phyloP scores from a whole-genome alignment of 345 rosid genomes.

The Euphorbia lathyris region DNA sequence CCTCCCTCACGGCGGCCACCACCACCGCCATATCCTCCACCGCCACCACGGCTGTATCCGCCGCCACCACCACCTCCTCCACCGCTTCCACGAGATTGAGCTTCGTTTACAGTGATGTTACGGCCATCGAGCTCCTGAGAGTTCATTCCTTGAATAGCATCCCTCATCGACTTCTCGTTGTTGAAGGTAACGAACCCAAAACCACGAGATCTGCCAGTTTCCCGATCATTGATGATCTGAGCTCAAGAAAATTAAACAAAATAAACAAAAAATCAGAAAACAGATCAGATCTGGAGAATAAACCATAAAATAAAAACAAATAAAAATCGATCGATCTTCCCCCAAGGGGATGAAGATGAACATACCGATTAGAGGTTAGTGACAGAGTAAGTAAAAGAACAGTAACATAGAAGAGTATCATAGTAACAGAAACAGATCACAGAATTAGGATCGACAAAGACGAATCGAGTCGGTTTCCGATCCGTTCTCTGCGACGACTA shows the following conservation, averaged over 20 bases:
- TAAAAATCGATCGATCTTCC: slow-evolving; percentile 66
- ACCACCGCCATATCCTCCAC: slow-evolving; percentile 44
- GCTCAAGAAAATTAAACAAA: background rate
- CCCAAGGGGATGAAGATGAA: slow-evolving; percentile 72
- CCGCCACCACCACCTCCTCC: slow-evolving; percentile 49
- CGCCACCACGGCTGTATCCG: slow-evolving; percentile 43
- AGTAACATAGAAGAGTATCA: slow-evolving; percentile 43
- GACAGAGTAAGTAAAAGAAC: slow-evolving; percentile 46
- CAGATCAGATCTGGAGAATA: background rate
- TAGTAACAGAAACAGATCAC: slow-evolving; percentile 58
- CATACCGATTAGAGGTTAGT: slow-evolving; percentile 76
- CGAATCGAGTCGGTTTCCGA: slow-evolving; percentile 47
- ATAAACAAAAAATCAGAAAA: no score
- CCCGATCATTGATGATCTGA: slow-evolving; percentile 81
- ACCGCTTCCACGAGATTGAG: slow-evolving; percentile 63
- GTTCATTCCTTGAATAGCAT: slow-evolving; percentile 85
- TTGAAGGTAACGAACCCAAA: slow-evolving; percentile 84
- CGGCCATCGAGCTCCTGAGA: slow-evolving; percentile 84
- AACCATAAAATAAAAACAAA: background rate
- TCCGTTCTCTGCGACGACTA: slow-evolving; percentile 43
- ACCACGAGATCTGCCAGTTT: slow-evolving; percentile 79
- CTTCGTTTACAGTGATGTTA: slow-evolving; percentile 75
- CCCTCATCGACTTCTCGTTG: slow-evolving; percentile 72
- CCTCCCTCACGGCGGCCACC: slow-evolving; percentile 34
- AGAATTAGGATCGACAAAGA: slow-evolving; percentile 40